Percentiles rank a stretch among this genome's conserved stretches.
Conservation (phyloP, 257 asterid species). For the Phtheirospermum japonicum region DNA sequence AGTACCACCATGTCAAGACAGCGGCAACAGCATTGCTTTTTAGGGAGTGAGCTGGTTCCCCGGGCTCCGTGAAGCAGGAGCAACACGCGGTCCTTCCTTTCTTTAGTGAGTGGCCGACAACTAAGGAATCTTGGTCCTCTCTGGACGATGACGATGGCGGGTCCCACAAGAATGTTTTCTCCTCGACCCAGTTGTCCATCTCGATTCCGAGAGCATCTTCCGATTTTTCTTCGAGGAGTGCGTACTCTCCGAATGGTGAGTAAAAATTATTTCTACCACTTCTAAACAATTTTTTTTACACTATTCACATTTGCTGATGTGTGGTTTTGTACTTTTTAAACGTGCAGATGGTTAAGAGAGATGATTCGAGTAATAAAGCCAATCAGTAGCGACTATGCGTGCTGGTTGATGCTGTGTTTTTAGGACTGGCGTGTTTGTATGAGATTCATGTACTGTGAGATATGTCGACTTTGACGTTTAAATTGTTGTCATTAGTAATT, state of each 20-base stretch:
- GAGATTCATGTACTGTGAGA: conserved; percentile 26
- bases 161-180: conserved; percentile 51
- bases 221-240: conserved; percentile 51
- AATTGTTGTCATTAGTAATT: not conserved
- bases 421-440: conserved; percentile 10
- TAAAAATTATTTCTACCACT: not conserved
- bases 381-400: conserved; percentile 11
- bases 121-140: conserved; percentile 79
- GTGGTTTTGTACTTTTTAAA: no score
- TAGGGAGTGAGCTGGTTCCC: not conserved
- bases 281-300: not conserved
- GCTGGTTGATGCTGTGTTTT: conserved; percentile 21
- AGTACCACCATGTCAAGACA: conserved; percentile 39
- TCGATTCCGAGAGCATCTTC: conserved; percentile 68
- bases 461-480: conserved; percentile 13
- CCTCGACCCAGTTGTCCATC: conserved; percentile 81
- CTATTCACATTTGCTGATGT: not conserved
- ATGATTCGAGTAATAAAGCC: conserved; percentile 23
- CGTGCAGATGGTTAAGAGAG: conserved; percentile 57
- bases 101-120: conserved; percentile 85
- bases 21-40: conserved; percentile 48
- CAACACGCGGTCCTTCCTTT: conserved; percentile 73
- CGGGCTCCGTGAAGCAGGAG: conserved; percentile 39
- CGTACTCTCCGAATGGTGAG: conserved; percentile 68
- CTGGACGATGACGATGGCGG: conserved; percentile 55